These are phyloP conservation scores for Aspergillus novofumigatus DNA, from an alignment of 2,329 filamentous ascomycete species.

Conservation along the genomic window DNA sequence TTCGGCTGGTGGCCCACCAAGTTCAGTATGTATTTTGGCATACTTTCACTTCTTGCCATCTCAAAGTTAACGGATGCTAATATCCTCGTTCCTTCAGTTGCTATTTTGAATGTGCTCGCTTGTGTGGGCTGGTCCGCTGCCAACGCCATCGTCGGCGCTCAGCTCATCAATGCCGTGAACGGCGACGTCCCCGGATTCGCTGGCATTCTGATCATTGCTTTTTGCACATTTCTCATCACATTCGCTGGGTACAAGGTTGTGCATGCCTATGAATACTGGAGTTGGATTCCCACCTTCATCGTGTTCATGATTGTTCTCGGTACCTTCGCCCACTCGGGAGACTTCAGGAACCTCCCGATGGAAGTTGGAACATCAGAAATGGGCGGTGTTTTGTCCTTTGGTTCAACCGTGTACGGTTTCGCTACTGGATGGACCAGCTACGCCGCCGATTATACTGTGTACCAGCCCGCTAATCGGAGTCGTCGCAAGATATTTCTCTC, in stretches of 20 bases:
- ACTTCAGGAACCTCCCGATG: conserved; percentile 62
- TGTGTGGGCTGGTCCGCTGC: conserved; percentile 73
- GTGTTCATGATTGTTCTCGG: conserved; percentile 70
- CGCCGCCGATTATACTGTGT: conserved; percentile 76
- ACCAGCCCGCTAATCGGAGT: conserved; percentile 62
- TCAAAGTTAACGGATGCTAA: conserved; percentile 6
- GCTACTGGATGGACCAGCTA: conserved; percentile 70
- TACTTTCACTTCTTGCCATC: background rate
- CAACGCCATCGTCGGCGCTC: conserved; percentile 75
- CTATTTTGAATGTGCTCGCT: conserved; percentile 65
- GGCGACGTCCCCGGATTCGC: conserved; percentile 64
- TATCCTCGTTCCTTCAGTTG: conserved; percentile 44
- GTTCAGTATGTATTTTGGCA: conserved; percentile 50
- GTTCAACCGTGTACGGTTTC: conserved; percentile 64
- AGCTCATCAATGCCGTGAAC: conserved; percentile 73
- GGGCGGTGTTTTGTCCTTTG: conserved; percentile 61
- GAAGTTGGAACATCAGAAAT: conserved; percentile 56
- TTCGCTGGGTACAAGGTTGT: conserved; percentile 73
- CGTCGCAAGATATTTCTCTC: conserved; percentile 62
- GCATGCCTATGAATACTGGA: conserved; percentile 71
- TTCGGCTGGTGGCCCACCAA: conserved; percentile 71
- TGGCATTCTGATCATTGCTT: conserved; percentile 69
- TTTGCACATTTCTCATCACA: conserved; percentile 65
- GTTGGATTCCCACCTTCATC: conserved; percentile 68
- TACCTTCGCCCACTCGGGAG: conserved; percentile 62